Conservation (phyloP, 2,329 filamentous ascomycete genomes). For the Sordariomycetes sp. region DNA sequence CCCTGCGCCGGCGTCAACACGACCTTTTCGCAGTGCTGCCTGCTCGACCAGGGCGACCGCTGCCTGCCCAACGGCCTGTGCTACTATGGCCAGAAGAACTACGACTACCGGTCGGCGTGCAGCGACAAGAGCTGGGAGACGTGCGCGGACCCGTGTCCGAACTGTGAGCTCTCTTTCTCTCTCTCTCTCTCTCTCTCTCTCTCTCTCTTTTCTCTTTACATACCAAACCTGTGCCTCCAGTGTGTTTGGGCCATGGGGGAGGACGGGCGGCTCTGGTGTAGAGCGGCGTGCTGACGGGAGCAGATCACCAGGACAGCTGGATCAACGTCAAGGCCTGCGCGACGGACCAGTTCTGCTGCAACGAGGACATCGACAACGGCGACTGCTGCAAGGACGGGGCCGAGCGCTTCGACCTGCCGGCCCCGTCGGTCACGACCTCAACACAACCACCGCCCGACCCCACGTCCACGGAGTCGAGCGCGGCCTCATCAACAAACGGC, state of each 20-base stretch:
- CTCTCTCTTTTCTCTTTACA: too few relatives aligned
- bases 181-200: too few relatives aligned
- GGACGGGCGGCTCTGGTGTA: too few relatives aligned
- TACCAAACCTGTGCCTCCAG: too few relatives aligned
- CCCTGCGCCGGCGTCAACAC: neutral
- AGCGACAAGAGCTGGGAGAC: neutral
- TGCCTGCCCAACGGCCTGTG: conserved; percentile 1
- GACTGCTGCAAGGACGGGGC: neutral
- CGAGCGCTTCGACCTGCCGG: neutral
- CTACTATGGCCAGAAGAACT: neutral
- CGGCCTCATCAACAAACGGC: too few relatives aligned
- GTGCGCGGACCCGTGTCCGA: neutral
- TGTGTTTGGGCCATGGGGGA: too few relatives aligned
- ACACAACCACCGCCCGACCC: too few relatives aligned
- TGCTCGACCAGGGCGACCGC: neutral
- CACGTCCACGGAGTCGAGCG: too few relatives aligned
- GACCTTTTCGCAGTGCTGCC: neutral
- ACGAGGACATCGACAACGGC: neutral
- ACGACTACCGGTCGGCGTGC: neutral
- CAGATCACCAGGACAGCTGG: neutral
- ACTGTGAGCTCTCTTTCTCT: neutral
- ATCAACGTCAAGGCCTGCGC: neutral
- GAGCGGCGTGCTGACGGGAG: neutral
- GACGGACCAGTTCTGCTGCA: conserved; percentile 1
- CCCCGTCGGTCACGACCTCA: too few relatives aligned